Conservation (phyloP, 495 filamentous ascomycete species). For the Neurospora discreta region DNA sequence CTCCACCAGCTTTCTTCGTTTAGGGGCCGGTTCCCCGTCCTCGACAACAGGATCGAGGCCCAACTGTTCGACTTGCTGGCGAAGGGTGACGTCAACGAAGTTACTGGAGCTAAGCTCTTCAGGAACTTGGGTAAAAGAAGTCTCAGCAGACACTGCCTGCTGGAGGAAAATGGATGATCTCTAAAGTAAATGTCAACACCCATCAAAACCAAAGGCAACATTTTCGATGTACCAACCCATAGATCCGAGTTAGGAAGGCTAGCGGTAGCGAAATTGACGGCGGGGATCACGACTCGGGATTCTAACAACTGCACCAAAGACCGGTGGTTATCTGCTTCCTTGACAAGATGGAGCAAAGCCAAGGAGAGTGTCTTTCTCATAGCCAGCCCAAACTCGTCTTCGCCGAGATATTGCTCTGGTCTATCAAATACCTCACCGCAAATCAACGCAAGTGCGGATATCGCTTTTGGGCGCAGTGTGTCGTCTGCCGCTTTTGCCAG, state of each 20-base stretch:
- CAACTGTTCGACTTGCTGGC: constrained; percentile 15
- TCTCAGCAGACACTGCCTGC: constrained; percentile 5
- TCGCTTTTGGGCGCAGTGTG: constrained; percentile 23
- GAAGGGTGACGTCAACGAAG: constrained; percentile 20
- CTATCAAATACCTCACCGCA: constrained; percentile 19
- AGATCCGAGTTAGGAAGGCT: background rate
- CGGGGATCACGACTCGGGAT: constrained; percentile 20
- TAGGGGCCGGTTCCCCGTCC: constrained; percentile 14
- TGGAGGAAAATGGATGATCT: constrained; percentile 22
- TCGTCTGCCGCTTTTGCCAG: constrained; percentile 12
- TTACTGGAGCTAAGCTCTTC: constrained; percentile 8
- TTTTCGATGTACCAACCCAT: background rate
- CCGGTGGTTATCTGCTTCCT: constrained; percentile 15
- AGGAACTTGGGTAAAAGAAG: background rate
- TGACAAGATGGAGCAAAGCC: constrained; percentile 24
- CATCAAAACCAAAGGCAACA: background rate
- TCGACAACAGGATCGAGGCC: constrained; percentile 3
- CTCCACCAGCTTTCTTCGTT: constrained; percentile 23
- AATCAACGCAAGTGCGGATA: constrained; percentile 17
- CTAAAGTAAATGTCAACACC: constrained; percentile 17
- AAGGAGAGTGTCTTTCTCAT: constrained; percentile 12
- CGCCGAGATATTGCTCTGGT: constrained; percentile 5
- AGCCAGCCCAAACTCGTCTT: constrained; percentile 7
- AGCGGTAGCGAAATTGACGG: constrained; percentile 11
- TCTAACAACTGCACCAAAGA: constrained; percentile 22